Base-by-base conservation (phyloP, 305 asterid species). In the Fraxinus nigra region DNA sequence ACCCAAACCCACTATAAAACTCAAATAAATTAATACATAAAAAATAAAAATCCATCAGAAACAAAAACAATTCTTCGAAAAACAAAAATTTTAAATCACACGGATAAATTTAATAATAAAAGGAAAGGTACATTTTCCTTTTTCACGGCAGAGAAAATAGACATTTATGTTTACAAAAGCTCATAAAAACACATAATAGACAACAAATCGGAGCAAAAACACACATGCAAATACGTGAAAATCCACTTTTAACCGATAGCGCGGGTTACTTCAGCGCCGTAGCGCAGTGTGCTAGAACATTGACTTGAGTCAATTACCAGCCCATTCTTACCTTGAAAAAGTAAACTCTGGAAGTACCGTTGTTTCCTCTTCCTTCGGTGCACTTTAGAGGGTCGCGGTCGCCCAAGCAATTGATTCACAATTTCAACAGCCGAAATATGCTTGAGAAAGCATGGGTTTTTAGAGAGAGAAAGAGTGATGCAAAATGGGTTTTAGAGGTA, bases 401-500 rank as follows among this genome's bases (percentile, higher is more conserved):
- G 30, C 6, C 32, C 34, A 63, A 10, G n/a, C 2, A 63, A 63
- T 7, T 63, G 73, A 65, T 18, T 46, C 28, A 75, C 87, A 79
- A 56, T 14, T 77, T 38, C 3, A 32, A 80, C 74, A 72, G 51
- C 9, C 3, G 35, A 72, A 67, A 33, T 43, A 79, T 48, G 38
- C 54, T 72, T 75, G 75, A 78, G 20, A 20, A 22, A 59, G 35
- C 9, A 38, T 48, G 51, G 75, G 81, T 16, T 83, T 73, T 67
- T 78, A 82, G 84, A 67, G 78, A 26, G n/a, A 13, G 38, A 20
- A 48, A 74, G 73, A 32, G 46, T 26, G 30, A 65, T 65, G 73
- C 4, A 26, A 38, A 28, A 24, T 84, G 88, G 88, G 85, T 81
- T 85, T 85, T 82, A 83, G 90, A 11, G 86, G 73, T 14, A 65